Base-by-base conservation (phyloP, 2,329 filamentous ascomycete species). In the Pleurostoma richardsiae region DNA sequence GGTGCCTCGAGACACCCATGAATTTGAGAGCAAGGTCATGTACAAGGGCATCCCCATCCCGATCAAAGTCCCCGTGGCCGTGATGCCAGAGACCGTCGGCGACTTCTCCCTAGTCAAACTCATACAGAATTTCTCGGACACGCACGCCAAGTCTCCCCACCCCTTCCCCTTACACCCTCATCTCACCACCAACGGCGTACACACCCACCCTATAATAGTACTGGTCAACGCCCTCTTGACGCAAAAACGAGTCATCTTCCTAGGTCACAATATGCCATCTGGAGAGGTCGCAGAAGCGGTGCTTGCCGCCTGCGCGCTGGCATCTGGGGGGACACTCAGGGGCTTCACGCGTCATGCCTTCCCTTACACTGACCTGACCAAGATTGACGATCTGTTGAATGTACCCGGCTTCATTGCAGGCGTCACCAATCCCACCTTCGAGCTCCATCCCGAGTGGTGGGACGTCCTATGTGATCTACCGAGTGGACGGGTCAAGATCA, bases 221-320 rank as follows among this genome's bases (percentile, higher is more conserved):
- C 80, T 99, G 28, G 84, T 94, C 57, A 99, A 99, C 61, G 94
- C 90, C 0, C 83, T 99, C 52, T 75, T 99, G 45, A 99, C 94
- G 0, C 92, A 99, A 62, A 99, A 99, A 69, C 84, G 94, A 45
- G 82, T 99, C 59, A 91, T 99, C 49, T 99, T 99, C 64, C 75
- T 99, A 5, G 94, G 94, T 3, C 88, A 99, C 71, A 95, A 95
- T 60, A 85, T 92, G 65, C 92, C 94, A 1, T 96, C 94, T 1
- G 90, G 91, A 27, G 91, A 96, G 61, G 94, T 99, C 29, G 94
- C 94, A 2, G 92, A 99, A 70, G 92, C 94, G n/a, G 94, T 99
- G 3, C 78, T 99, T 6, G 94, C 90, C n/a, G 91, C 94, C 2
- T 99, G 94, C 65, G 90, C 94, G 8, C 77, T 99, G 41, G 92